phyloP scores from a whole-genome alignment of 257 asterid species.

The Solanum etuberosum region DNA sequence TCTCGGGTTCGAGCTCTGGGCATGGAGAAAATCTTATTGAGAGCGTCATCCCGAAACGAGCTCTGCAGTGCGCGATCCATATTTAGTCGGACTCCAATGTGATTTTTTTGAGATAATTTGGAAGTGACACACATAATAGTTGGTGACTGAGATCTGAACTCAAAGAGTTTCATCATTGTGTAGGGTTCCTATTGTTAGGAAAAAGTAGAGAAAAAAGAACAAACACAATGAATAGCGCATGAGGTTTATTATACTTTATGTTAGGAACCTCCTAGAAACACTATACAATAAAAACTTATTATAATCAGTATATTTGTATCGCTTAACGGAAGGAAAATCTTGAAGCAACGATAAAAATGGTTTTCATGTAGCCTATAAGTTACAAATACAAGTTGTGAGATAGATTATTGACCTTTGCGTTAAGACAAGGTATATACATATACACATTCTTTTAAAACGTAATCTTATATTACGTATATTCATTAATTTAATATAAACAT shows the following conservation, averaged over 20 bases:
- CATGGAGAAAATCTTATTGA: too few relatives aligned
- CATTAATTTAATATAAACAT: neutral
- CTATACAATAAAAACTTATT: neutral
- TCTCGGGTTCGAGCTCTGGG: too few relatives aligned
- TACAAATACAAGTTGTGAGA: neutral
- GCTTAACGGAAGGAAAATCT: neutral
- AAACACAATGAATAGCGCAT: neutral
- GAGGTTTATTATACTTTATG: neutral
- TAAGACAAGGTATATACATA: neutral
- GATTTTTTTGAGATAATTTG: neutral
- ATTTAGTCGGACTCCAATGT: too few relatives aligned
- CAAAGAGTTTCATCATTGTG: neutral
- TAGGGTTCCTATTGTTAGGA: neutral
- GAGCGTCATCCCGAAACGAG: too few relatives aligned
- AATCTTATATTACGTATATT: neutral
- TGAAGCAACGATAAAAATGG: neutral
- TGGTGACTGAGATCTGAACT: neutral
- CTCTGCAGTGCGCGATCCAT: fast-evolving
- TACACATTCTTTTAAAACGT: neutral
- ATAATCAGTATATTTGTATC: neutral
- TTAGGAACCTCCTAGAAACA: neutral
- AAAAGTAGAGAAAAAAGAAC: neutral
- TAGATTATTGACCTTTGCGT: neutral
- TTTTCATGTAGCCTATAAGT: neutral
- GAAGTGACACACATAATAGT: neutral